Conservation (phyloP, 2,329 filamentous ascomycete genomes). For the Aspergillus calidoustus region DNA sequence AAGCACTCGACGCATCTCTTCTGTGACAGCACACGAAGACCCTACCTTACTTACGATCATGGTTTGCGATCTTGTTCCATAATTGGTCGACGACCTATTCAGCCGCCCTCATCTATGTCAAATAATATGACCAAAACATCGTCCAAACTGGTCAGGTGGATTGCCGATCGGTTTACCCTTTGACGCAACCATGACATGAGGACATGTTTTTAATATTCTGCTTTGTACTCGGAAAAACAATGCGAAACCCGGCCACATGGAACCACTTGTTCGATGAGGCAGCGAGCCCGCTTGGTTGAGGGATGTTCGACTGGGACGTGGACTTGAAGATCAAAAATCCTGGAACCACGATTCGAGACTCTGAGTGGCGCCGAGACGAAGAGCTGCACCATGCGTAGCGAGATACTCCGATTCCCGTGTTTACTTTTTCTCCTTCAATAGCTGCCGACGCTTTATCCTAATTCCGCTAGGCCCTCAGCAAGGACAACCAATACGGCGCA, state of each 20-base stretch:
- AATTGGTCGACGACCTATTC: neutral
- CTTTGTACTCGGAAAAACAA: neutral
- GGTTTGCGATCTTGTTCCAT: neutral
- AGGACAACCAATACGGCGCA: slow-evolving; percentile 5
- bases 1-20: neutral
- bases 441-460: slow-evolving; percentile 7
- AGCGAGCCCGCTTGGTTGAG: neutral
- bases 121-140: neutral
- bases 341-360: neutral
- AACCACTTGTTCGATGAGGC: slow-evolving; percentile 4
- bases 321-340: neutral
- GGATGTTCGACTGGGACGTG: neutral
- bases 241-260: neutral
- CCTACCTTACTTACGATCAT: neutral
- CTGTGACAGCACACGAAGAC: neutral
- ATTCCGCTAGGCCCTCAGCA: neutral
- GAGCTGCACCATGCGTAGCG: slow-evolving; percentile 1
- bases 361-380: neutral
- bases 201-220: neutral
- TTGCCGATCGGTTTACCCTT: neutral
- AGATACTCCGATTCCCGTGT: slow-evolving; percentile 8
- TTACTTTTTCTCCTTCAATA: slow-evolving; percentile 4
- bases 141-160: neutral
- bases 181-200: slow-evolving; percentile 2
- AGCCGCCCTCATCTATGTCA: neutral